Base-by-base conservation (phyloP, 2,329 filamentous ascomycete species). In the Penicillium sp. region DNA sequence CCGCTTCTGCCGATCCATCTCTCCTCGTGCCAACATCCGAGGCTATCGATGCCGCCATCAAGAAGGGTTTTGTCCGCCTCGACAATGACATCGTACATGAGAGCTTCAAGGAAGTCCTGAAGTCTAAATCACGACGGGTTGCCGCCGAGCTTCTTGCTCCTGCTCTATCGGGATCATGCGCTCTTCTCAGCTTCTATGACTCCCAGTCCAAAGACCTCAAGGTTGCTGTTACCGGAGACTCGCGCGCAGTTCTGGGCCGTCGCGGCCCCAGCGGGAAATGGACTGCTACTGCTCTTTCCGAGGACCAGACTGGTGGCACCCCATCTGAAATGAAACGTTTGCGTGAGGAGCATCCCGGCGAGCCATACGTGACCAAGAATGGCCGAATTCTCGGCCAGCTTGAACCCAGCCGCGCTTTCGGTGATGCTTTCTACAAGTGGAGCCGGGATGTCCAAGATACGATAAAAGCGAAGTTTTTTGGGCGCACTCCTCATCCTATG, bases 351-450 rank as follows among this genome's bases (percentile, higher is more conserved):
- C 94, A 99, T 70, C 94, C 94, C 0, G 89, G 89, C 29, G 94
- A 99, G 76, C 88, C 90, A 15, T 83, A 93, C 66, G 94, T 97
- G 9, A 87, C 96, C 41, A 83, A 87, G 43, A 94, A 96, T 66
- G 94, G 94, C 6, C 89, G 94, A 60, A 91, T 99, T 17, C 83
- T 99, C 0, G 94, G 94, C 44, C 90, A 93, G 19, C 81, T 99
- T 13, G 94, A 99, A 74, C 94, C 94, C 4, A 93, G 89, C 19
- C 88, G 94, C 62, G 93, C 96, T 0, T 99, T 99, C 75, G 96
- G 94, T 36, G 94, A 99, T 75, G 93, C 94, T 9, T 88, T 89
- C 67, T 99, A 99, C 81, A 99, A 99, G 77, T 99, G 94, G 94
- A 90, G 85, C 58, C 84, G 85, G 51, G 91, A 96, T 60, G 89